Evolutionary conservation across 129 eudicot species (phyloP).

Genomic region (Helianthus annuus): DNA sequence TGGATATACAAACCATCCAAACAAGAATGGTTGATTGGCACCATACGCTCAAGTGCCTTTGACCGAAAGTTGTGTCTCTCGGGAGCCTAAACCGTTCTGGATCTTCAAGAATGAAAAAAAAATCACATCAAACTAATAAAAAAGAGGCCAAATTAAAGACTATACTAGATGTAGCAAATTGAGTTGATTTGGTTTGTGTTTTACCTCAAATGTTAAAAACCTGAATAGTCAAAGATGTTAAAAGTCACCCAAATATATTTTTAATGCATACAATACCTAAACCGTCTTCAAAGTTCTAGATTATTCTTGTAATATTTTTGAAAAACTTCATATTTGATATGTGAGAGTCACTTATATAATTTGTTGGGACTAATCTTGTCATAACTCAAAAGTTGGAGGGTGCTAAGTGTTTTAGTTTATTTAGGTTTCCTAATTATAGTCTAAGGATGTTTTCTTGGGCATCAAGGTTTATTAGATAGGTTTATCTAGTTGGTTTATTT

Average conservation of each 20-base stretch:
- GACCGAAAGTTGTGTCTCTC: slow-evolving; percentile 70
- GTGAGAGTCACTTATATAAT: not conserved
- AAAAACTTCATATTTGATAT: not conserved
- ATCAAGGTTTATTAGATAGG: too few species aligned
- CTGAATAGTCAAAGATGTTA: not conserved
- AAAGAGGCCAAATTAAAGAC: not conserved
- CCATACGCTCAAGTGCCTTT: slow-evolving; percentile 69
- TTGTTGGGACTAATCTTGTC: too few species aligned
- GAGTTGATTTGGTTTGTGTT: not conserved
- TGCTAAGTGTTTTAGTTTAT: too few species aligned
- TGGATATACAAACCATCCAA: slow-evolving; percentile 49
- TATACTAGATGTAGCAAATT: not conserved
- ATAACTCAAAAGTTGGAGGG: too few species aligned
- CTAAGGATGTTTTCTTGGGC: too few species aligned
- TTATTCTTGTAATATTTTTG: not conserved
- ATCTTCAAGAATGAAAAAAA: slow-evolving; percentile 40
- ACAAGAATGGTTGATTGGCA: slow-evolving; percentile 49
- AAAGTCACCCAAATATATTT: not conserved
- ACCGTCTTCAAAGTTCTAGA: not conserved
- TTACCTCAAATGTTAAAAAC: not conserved
- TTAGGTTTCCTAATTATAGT: too few species aligned
- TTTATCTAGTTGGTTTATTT: too few species aligned
- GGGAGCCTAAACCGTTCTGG: slow-evolving; percentile 71
- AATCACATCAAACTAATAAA: not conserved
- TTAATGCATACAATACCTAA: not conserved